Percentiles rank a stretch among this genome's conserved stretches.
Evolutionary conservation across 306 rosid species (phyloP).

Genomic region (Ormosia emarginata): DNA sequence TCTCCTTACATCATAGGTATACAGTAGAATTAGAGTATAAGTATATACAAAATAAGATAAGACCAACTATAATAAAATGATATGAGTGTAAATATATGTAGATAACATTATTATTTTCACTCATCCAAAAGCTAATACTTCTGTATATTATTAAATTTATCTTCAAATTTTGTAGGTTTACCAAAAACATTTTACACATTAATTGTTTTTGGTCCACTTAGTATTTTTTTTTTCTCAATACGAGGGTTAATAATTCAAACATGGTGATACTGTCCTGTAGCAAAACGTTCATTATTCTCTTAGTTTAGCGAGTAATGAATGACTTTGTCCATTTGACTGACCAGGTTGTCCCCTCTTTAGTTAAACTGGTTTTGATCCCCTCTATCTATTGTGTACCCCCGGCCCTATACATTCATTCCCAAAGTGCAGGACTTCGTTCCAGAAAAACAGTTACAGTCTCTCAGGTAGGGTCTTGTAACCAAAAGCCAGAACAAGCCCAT

Average conservation of each 20-base stretch:
- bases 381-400: background rate
- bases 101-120: too few relatives aligned
- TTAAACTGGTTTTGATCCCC: background rate
- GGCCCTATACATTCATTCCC: conserved; percentile 17
- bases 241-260: background rate
- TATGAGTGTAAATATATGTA: too few relatives aligned
- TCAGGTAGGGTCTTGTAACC: conserved; percentile 28
- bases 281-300: background rate
- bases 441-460: background rate
- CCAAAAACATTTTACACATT: too few relatives aligned
- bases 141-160: too few relatives aligned
- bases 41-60: too few relatives aligned
- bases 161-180: too few relatives aligned
- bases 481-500: conserved; percentile 22
- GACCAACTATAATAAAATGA: too few relatives aligned
- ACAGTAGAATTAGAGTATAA: too few relatives aligned
- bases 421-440: background rate
- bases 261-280: background rate
- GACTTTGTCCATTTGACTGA: conserved; percentile 21
- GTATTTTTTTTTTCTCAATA: background rate
- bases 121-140: too few relatives aligned
- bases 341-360: conserved; percentile 16
- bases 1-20: too few relatives aligned
- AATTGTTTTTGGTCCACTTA: background rate
- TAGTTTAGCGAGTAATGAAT: background rate